Evolutionary conservation across 352 stramenopile genomes (phyloP).

Genomic region (Phytophthora capsici): DNA sequence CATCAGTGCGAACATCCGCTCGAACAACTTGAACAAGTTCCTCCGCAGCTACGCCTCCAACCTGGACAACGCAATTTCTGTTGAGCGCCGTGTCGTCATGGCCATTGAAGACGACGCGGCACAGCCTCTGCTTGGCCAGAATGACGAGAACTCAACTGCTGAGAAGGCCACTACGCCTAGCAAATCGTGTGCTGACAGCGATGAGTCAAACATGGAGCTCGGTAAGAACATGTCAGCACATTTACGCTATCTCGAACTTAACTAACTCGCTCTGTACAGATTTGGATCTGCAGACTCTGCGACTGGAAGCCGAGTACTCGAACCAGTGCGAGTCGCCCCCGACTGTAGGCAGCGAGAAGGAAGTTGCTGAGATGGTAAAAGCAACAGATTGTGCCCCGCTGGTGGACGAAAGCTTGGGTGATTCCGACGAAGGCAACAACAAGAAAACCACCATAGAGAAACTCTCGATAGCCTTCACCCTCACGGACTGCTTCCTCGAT

Average conservation of each 20-base stretch:
- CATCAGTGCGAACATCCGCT: conserved; percentile 34
- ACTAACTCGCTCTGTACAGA: conserved; percentile 15
- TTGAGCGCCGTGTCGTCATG: conserved; percentile 20
- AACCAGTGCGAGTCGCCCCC: conserved; percentile 61
- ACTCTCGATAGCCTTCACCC: conserved; percentile 28
- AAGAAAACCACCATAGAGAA: conserved; percentile 1
- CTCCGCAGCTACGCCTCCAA: conserved; percentile 71
- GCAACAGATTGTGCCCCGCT: conserved; percentile 24
- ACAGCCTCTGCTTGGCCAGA: conserved; percentile 21
- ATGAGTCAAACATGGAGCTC: conserved; percentile 16
- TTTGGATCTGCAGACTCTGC: conserved; percentile 38
- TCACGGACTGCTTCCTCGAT: conserved; percentile 4
- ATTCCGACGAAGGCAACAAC: conserved; percentile 33
- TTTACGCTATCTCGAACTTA: background rate
- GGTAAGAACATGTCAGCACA: conserved; percentile 11
- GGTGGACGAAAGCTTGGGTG: conserved; percentile 1
- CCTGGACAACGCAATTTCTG: conserved; percentile 46
- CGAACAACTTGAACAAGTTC: conserved; percentile 76
- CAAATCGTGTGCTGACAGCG: conserved; percentile 5
- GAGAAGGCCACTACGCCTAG: background rate
- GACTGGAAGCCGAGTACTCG: conserved; percentile 40
- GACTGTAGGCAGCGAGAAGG: conserved; percentile 14
- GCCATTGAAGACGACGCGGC: conserved; percentile 20
- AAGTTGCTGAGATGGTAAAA: conserved; percentile 5
- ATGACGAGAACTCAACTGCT: background rate